Base-by-base conservation (phyloP, 352 stramenopile genomes). In the Pythium myriotylum region DNA sequence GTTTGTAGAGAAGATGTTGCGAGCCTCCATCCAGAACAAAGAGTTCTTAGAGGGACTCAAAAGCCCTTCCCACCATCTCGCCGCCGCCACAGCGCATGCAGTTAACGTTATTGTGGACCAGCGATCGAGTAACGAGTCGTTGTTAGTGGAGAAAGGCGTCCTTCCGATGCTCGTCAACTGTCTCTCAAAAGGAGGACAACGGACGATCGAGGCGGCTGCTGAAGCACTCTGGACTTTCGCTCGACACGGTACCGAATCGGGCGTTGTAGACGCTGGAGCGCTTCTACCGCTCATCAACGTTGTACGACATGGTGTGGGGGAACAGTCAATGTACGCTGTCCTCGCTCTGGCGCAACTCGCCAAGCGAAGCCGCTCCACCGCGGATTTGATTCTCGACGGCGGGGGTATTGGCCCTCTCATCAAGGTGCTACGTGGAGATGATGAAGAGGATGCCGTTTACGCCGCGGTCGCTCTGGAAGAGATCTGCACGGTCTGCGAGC, bases 271-370 rank as follows among this genome's bases (percentile, higher is more conserved):
- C 6, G 3, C 45, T 4, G 45, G 45, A 13, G 45, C 10, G 22
- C n/a, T 52, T 19, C 23, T 22, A 10, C 45, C 45, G 45, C 45
- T 52, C 22, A 52, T 52, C 12, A 26, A 52, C 22, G 23, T 52
- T 6, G 6, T 52, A 23, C 20, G 23, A 14, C n/a, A n/a, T n/a
- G n/a, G n/a, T n/a, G n/a, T n/a, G n/a, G n/a, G n/a, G n/a, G n/a
- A n/a, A n/a, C n/a, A n/a, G n/a, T n/a, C n/a, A n/a, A n/a, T n/a
- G n/a, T n/a, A n/a, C n/a, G n/a, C n/a, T n/a, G n/a, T n/a, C n/a
- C n/a, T n/a, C n/a, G n/a, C n/a, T n/a, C n/a, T n/a, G n/a, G n/a
- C n/a, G n/a, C n/a, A n/a, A n/a, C n/a, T n/a, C n/a, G n/a, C n/a
- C n/a, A n/a, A n/a, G n/a, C n/a, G n/a, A n/a, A n/a, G n/a, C n/a